Evolutionary conservation across 108 stramenopile species (phyloP), one percentile per base, ranked within the genome.

Genomic region (Thalassiosira profunda): DNA sequence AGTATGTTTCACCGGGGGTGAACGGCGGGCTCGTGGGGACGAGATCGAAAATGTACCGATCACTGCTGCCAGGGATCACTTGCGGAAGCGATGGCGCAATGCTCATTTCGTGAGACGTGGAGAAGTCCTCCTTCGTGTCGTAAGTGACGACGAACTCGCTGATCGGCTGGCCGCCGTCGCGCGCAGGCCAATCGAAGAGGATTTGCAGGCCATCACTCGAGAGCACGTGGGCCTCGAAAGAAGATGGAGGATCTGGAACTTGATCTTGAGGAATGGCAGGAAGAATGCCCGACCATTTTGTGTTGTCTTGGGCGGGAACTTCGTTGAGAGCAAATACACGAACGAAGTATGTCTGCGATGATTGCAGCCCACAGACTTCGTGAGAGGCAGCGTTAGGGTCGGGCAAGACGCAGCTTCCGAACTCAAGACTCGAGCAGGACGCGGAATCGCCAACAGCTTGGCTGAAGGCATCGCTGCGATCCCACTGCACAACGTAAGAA

Each of bases 401-500:
- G 37, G 79, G 35, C 11, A 87, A 44, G 11, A 59, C 48, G 70
- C 89, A 90, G 35, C 54, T 51, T 21, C 89, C 92, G 53, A 70
- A 86, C 3, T 72, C 77, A 17, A 40, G 23, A 42, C 71, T 78
- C 8, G 44, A 44, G 59, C 88, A 88, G 8, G 76, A 72, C 18
- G 86, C 79, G 1, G 61, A 37, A 33, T 44, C 62, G 18, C 38
- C 42, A 24, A 51, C 61, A 25, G 76, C 85, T 24, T 63, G 51
- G 15, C 36, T 20, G 60, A 95, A 93, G 3, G 31, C 35, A 30
- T 57, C 44, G 17, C 42, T 60, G 14, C 78, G 66, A 67, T 95
- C 93, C 86, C 88, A 93, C 67, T 95, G 86, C 15, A 95, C 64
- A 24, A 63, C 44, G 58, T 89, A 95, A 12, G 83, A 70, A 14